Percentiles rank a stretch among this genome's conserved stretches.
Conservation (phyloP, 805 yeast genomes). For the Yamadazyma sp. region DNA sequence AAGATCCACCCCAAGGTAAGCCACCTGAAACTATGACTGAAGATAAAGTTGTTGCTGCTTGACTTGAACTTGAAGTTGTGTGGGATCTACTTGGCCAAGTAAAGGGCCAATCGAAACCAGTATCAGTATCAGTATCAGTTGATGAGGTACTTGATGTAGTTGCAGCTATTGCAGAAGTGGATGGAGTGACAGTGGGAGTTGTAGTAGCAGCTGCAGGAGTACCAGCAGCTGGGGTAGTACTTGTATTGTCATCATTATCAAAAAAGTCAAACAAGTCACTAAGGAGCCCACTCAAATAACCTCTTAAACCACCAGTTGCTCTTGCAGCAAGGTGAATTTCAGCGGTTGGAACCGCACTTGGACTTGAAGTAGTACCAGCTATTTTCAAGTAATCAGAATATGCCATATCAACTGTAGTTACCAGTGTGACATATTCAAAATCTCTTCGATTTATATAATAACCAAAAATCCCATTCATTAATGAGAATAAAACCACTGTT, state of each 20-base stretch:
- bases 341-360: conserved; percentile 2
- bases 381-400: conserved; percentile 6
- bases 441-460: conserved; percentile 1
- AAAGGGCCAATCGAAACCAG: neutral
- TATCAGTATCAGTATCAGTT: conserved; percentile 3
- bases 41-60: conserved; percentile 5
- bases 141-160: conserved; percentile 2
- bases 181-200: conserved; percentile 3
- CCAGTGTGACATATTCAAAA: conserved; percentile 7
- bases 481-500: conserved; percentile 4
- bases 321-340: conserved; percentile 2
- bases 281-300: conserved; percentile 8
- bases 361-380: conserved; percentile 7
- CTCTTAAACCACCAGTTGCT: conserved; percentile 6
- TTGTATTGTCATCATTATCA: conserved; percentile 7
- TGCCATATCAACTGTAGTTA: conserved; percentile 13
- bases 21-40: conserved; percentile 16
- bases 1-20: conserved; percentile 14
- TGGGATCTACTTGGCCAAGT: conserved; percentile 4
- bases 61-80: conserved; percentile 2
- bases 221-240: conserved; percentile 11
- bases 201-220: conserved; percentile 5
- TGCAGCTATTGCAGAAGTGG: conserved; percentile 11
- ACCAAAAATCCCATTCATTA: conserved; percentile 2
- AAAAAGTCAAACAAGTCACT: conserved; percentile 3